phyloP scores from a whole-genome alignment of 2,329 filamentous ascomycete genomes.

The Aspergillus neoniger region DNA sequence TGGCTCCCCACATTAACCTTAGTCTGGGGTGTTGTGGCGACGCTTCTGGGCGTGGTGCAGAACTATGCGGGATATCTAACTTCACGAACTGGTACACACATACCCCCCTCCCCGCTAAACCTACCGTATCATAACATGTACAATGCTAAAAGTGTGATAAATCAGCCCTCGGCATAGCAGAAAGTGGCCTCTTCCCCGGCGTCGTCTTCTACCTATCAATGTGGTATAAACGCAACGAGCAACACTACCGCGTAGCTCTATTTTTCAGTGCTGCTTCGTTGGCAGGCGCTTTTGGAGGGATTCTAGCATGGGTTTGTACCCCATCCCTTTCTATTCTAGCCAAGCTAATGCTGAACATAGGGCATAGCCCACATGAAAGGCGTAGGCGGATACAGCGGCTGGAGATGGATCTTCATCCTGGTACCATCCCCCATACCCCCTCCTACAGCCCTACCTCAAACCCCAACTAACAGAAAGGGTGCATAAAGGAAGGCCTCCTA shows the following conservation, averaged over 20 bases:
- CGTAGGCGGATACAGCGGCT: conserved; percentile 53
- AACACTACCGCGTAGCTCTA: conserved; percentile 60
- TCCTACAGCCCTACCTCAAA: no score
- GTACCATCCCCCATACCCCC: conserved; percentile 11
- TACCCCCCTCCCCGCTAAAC: no score
- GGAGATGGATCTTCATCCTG: conserved; percentile 69
- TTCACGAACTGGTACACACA: conserved; percentile 43
- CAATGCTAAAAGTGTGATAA: background rate
- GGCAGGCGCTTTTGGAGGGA: conserved; percentile 62
- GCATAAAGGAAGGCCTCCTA: conserved; percentile 63
- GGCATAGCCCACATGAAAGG: conserved; percentile 53
- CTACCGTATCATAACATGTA: no score
- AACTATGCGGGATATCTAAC: conserved; percentile 53
- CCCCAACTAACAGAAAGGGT: no score
- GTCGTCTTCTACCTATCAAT: conserved; percentile 62
- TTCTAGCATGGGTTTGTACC: conserved; percentile 53
- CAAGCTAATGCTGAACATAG: conserved; percentile 14
- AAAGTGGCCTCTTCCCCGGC: conserved; percentile 57
- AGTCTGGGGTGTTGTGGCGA: conserved; percentile 54
- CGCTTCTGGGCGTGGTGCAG: conserved; percentile 50
- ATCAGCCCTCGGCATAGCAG: conserved; percentile 52
- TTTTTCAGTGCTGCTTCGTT: conserved; percentile 62
- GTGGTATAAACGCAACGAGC: conserved; percentile 64
- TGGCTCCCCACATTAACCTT: conserved; percentile 48
- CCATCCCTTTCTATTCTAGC: no score